A percentile compares a stretch with the other conserved stretches of the same genome.
phyloP scores from a whole-genome alignment of 345 rosid species.

The Hibiscus syriacus region DNA sequence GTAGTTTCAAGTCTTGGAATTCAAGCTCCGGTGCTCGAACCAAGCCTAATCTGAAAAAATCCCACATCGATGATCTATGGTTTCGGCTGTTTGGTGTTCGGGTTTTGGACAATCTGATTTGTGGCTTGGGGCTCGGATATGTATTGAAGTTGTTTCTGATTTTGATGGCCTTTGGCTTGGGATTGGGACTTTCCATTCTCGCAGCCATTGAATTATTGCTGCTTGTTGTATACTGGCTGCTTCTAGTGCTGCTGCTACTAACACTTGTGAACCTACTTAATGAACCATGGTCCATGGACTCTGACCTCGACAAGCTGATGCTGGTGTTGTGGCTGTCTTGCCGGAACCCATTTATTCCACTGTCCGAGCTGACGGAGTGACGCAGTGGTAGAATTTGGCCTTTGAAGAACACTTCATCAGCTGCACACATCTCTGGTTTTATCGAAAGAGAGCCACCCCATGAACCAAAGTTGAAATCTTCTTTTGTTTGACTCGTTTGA shows the following conservation, averaged over 20 bases:
- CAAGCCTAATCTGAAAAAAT: conserved; percentile 52
- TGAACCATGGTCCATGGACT: conserved; percentile 40
- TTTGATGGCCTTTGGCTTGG: conserved; percentile 26
- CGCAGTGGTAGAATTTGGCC: conserved; percentile 68
- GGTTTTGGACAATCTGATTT: conserved; percentile 37
- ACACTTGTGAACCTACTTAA: conserved; percentile 18
- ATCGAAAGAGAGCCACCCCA: conserved; percentile 28
- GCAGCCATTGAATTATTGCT: background rate
- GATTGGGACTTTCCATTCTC: no score
- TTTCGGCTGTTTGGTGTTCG: conserved; percentile 25
- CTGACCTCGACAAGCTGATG: conserved; percentile 40
- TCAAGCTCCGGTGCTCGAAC: conserved; percentile 82
- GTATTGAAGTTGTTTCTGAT: conserved; percentile 37
- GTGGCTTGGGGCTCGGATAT: conserved; percentile 76
- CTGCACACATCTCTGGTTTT: conserved; percentile 57
- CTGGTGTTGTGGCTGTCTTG: conserved; percentile 8
- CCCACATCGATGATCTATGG: conserved; percentile 59
- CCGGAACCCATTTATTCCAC: conserved; percentile 15
- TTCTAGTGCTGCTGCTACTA: conserved; percentile 34
- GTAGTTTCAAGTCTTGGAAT: conserved; percentile 35
- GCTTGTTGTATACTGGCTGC: conserved; percentile 16
- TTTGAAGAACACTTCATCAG: conserved; percentile 67
- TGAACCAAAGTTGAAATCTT: conserved; percentile 53
- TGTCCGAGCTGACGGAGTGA: conserved; percentile 50
- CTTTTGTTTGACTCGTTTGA: conserved; percentile 22